phyloP scores from a whole-genome alignment of 1,284 basidiomycete species.

The Erythrobasidium hasegawianum region DNA sequence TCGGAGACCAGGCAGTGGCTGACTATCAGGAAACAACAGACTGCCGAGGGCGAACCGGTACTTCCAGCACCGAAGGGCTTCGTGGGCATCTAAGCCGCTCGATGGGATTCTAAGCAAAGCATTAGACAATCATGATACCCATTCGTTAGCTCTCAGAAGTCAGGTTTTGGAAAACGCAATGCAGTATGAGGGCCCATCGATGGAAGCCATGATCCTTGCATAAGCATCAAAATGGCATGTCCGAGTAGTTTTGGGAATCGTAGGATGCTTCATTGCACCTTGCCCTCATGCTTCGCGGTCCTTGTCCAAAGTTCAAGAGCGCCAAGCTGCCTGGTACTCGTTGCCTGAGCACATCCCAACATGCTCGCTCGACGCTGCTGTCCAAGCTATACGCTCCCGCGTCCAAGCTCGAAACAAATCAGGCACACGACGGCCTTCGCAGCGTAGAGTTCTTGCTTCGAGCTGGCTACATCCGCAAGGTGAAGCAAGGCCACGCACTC shows the following conservation, averaged over 20 bases:
- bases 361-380: conserved; percentile 7
- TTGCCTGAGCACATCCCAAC: too few species aligned
- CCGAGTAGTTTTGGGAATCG: too few species aligned
- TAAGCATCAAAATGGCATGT: too few species aligned
- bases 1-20: conserved; percentile 51
- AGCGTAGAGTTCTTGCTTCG: conserved; percentile 25
- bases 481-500: conserved; percentile 23
- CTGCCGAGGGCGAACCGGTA: conserved; percentile 44
- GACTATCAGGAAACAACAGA: conserved; percentile 37
- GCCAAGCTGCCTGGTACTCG: too few species aligned
- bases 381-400: conserved; percentile 28
- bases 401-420: conserved; percentile 15
- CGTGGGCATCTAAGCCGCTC: background rate
- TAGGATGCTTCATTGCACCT: background rate
- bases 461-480: conserved; percentile 27
- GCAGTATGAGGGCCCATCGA: too few species aligned
- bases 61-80: conserved; percentile 39
- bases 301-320: too few species aligned
- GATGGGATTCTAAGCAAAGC: too few species aligned
- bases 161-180: too few species aligned
- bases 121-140: conserved; percentile 1
- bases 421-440: conserved; percentile 5
- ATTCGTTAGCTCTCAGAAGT: background rate
- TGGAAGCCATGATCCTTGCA: too few species aligned
- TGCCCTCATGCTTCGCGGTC: too few species aligned